phyloP scores from a whole-genome alignment of 1,284 basidiomycete genomes.

The Meira nashicola region DNA sequence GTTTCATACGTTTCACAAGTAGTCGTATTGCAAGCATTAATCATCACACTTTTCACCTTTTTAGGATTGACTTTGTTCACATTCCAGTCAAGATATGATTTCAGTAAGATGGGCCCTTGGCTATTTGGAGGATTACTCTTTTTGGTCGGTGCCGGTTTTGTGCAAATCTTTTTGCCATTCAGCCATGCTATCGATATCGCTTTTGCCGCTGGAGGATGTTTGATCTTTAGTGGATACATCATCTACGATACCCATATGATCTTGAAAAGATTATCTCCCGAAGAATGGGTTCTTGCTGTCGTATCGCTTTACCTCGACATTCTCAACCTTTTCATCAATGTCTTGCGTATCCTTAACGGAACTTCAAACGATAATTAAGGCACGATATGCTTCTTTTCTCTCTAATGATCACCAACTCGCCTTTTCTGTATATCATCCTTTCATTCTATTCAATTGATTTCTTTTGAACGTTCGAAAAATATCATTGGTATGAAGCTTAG shows the following conservation, averaged over 20 bases:
- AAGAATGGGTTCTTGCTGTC: constrained; percentile 79
- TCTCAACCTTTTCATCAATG: constrained; percentile 69
- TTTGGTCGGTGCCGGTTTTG: constrained; percentile 55
- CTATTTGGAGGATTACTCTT: constrained; percentile 63
- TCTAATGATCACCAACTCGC: no score
- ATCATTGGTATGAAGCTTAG: no score
- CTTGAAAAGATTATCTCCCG: constrained; percentile 69
- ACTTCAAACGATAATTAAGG: constrained; percentile 6
- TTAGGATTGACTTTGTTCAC: constrained; percentile 74
- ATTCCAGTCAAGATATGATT: constrained; percentile 67
- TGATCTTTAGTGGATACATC: constrained; percentile 66
- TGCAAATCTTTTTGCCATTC: constrained; percentile 76
- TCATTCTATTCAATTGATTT: no score
- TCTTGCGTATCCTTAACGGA: constrained; percentile 56
- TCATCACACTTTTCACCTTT: constrained; percentile 82
- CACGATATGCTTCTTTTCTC: no score
- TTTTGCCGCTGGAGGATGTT: constrained; percentile 69
- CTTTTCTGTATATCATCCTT: no score
- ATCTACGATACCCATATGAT: constrained; percentile 77
- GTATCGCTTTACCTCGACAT: constrained; percentile 67
- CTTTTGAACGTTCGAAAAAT: no score
- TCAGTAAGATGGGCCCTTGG: constrained; percentile 76
- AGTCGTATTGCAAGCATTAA: constrained; percentile 79
- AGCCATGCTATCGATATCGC: constrained; percentile 68
- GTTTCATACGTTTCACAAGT: constrained; percentile 69